Evolutionary conservation across 495 filamentous ascomycete genomes (phyloP).

Genomic region (Cetradonia linearis): DNA sequence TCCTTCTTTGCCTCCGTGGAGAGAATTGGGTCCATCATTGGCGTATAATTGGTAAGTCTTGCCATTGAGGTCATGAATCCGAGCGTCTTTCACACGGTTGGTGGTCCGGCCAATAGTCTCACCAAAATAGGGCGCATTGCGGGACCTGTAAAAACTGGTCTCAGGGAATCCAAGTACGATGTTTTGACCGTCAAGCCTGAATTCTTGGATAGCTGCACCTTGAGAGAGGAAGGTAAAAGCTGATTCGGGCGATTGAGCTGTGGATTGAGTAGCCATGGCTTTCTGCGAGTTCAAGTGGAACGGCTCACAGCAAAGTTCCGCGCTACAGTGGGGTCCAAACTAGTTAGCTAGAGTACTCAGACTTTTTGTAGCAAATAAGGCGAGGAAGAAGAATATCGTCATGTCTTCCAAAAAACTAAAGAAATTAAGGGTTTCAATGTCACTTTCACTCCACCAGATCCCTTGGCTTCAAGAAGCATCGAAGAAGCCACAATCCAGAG

Average conservation of each 20-base stretch:
- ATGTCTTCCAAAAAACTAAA: neutral
- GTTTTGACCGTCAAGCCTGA: conserved; percentile 64
- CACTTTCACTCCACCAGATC: too few species aligned
- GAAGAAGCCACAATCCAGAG: neutral
- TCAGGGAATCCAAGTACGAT: conserved; percentile 79
- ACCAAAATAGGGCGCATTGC: conserved; percentile 75
- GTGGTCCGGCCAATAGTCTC: conserved; percentile 89
- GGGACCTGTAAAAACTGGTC: conserved; percentile 56
- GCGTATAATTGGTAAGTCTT: conserved; percentile 53
- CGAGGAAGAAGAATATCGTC: neutral
- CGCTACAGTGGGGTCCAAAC: neutral
- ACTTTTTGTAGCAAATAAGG: neutral
- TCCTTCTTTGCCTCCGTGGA: conserved; percentile 73
- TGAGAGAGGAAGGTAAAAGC: conserved; percentile 62
- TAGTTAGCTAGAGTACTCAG: neutral
- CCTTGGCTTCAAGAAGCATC: neutral
- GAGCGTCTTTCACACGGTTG: conserved; percentile 70
- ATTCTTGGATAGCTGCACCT: conserved; percentile 80
- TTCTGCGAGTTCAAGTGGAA: neutral
- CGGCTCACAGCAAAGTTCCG: neutral
- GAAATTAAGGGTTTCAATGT: neutral
- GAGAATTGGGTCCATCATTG: conserved; percentile 68
- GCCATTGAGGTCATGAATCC: conserved; percentile 63
- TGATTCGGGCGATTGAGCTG: conserved; percentile 23
- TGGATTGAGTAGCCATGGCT: conserved; percentile 2